phyloP scores from a whole-genome alignment of 352 stramenopile species.

The Phytophthora nicotianae region DNA sequence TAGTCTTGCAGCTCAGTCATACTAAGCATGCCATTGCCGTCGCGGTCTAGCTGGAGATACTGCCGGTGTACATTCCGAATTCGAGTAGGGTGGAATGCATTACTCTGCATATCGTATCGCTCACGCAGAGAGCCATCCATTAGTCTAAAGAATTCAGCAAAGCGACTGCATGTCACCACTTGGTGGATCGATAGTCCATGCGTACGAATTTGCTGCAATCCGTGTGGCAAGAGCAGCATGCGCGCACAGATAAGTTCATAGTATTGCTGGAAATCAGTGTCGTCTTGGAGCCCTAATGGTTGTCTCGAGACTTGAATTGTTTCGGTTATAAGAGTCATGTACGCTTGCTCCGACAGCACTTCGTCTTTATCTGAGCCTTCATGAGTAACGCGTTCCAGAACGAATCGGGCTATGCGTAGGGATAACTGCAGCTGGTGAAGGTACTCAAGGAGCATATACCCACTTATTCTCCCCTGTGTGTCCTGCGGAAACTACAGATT shows the following conservation, averaged over 20 bases:
- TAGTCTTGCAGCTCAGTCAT: conserved; percentile 51
- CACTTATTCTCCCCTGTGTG: conserved; percentile 43
- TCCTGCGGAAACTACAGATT: conserved; percentile 44
- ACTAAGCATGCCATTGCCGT: conserved; percentile 67
- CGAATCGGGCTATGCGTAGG: conserved; percentile 27
- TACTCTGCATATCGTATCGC: conserved; percentile 40
- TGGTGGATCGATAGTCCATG: conserved; percentile 37
- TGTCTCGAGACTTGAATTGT: conserved; percentile 25
- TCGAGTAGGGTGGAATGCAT: conserved; percentile 38
- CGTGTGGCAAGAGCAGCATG: conserved; percentile 57
- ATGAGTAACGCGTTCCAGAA: conserved; percentile 17
- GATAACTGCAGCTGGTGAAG: conserved; percentile 50
- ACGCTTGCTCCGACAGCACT: conserved; percentile 39
- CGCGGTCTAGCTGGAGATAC: conserved; percentile 66
- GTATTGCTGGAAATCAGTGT: conserved; percentile 57
- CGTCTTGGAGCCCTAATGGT: conserved; percentile 31
- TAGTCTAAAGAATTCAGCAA: conserved; percentile 53
- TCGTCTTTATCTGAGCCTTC: conserved; percentile 15
- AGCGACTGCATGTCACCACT: conserved; percentile 33
- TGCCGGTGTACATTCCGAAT: conserved; percentile 59
- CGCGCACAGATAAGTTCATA: conserved; percentile 69
- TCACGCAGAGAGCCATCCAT: conserved; percentile 35
- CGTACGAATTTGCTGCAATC: conserved; percentile 30
- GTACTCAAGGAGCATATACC: conserved; percentile 51
- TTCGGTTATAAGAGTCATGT: conserved; percentile 34